Evolutionary conservation across 2,329 filamentous ascomycete species (phyloP).

Genomic region (Aspergillus latus): DNA sequence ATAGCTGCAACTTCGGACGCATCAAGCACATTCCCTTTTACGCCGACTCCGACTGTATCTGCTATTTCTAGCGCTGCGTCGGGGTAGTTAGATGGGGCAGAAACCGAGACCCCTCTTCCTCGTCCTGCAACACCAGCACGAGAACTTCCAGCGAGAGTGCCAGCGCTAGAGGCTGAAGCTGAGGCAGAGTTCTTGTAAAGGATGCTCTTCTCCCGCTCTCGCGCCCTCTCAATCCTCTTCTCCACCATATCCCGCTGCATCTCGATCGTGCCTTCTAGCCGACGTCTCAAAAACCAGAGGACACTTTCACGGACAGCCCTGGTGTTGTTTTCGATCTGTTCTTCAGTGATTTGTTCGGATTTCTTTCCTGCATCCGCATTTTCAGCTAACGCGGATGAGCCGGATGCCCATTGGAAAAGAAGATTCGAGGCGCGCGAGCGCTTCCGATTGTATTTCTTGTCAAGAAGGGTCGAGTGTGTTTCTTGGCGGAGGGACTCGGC

Average conservation of each 20-base stretch:
- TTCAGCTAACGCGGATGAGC: slow-evolving; percentile 32
- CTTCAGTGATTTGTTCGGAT: slow-evolving; percentile 69
- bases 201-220: slow-evolving; percentile 86
- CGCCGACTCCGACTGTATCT: neutral
- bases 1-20: slow-evolving; percentile 41
- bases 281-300: slow-evolving; percentile 74
- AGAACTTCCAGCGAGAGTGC: too few species aligned
- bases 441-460: slow-evolving; percentile 66
- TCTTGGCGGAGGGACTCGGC: slow-evolving; percentile 80
- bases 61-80: neutral
- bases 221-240: slow-evolving; percentile 75
- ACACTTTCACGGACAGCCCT: slow-evolving; percentile 77
- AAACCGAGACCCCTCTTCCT: neutral
- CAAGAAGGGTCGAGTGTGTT: slow-evolving; percentile 68
- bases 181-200: slow-evolving; percentile 61
- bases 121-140: slow-evolving; percentile 14
- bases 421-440: slow-evolving; percentile 58
- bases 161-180: slow-evolving; percentile 2
- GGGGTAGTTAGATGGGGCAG: slow-evolving; percentile 4
- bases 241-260: slow-evolving; percentile 93
- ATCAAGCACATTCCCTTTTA: slow-evolving; percentile 21
- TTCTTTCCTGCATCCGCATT: slow-evolving; percentile 50
- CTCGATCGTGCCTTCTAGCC: slow-evolving; percentile 72
- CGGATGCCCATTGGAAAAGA: slow-evolving; percentile 57
- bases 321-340: slow-evolving; percentile 66